Base-by-base conservation (phyloP, 306 rosid genomes). In the Comarum palustre region DNA sequence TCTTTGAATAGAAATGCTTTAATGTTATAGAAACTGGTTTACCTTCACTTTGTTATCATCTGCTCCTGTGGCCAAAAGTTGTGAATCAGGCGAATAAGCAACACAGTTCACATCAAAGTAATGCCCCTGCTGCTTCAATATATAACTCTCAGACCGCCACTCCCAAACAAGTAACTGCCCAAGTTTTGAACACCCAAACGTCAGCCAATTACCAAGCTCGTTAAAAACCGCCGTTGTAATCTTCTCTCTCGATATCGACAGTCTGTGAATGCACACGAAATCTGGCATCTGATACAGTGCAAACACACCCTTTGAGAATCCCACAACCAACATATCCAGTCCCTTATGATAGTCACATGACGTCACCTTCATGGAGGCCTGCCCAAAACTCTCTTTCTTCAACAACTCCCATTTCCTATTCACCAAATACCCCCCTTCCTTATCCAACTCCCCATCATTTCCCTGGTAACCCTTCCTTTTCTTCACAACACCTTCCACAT, bases 11-110 rank as follows among this genome's bases (percentile, higher is more conserved):
- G 22, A 31, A 14, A 62, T 36, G 36, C 62, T 62, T 15, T 55
- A 15, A 36, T 42, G 48, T 31, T 64, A 41, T 8, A 6, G 22
- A 54, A 65, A 65, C 32, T 31, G 31, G 25, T 55, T 22, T 82
- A 93, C 99, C 96, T 91, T 94, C 78, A 94, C 92, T 94, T 94
- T 94, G 79, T 94, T 94, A 87, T 94, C 99, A 87, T 94, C 99
- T 1, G 96, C 96, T 69, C 99, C 99, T 4, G 97, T 94, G 38
- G 99, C 97, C 75, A 94, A 83, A 1, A 89, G 87, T 78, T 89
- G 98, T 0, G 98, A 82, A 73, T 93, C 98, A 2, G 83, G 85
- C 0, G 98, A 90, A 80, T 93, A 93, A 0, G 98, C 94, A 31
- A 93, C 75, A 55, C 91, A 86, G 70, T 93, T 93, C 15, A 91